Base-by-base conservation (phyloP, 1,284 basidiomycete genomes). In the Cutaneotrichosporon spelunceum region DNA sequence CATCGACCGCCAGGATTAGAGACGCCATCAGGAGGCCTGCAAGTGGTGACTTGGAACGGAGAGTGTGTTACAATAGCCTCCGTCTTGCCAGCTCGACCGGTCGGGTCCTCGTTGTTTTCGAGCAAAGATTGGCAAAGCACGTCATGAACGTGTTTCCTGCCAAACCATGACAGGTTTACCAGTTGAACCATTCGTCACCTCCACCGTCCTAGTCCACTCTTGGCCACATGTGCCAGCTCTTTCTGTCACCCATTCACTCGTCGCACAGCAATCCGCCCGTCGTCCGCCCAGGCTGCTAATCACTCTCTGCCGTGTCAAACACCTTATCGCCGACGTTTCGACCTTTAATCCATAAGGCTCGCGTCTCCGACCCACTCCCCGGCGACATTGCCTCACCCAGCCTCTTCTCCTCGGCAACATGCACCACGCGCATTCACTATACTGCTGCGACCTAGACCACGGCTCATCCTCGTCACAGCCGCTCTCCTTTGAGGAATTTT, bases 391-490 rank as follows among this genome's bases (percentile, higher is more conserved):
- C 8, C 30, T 33, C 30, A 33, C 30, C 13, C 14, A 6, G 39
- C 39, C 39, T 19, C 16, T 4, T 19, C 19, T 9, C 39, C 39
- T 16, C 21, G 14, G 34, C 23, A 39, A 34, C 21, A 36, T 23
- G 19, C 52, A 24, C 54, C 44, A 47, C 21, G 21, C 68, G 8
- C 71, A 72, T 52, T 63, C 68, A 13, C 68, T 67, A 48, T 72
- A 76, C 24, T 77, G 75, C 65, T 77, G 75, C 56, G 75, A 77
- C 58, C 55, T 63, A 14, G 67, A 73, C 39, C 75, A 76, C 61
- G 68, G 67, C 30, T 49, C 47, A 21, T 61, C 62, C 30, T 30
- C 36, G 39, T 42, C 39, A 7, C 39, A 42, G 39, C 39, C 14
- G 2, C 4, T 42, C 16, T 42, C 39, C 39, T 42, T 42, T n/a